A percentile compares a stretch with the other conserved stretches of the same genome.
phyloP scores from a whole-genome alignment of 2,329 filamentous ascomycete species.

The Xylariaceae sp. region DNA sequence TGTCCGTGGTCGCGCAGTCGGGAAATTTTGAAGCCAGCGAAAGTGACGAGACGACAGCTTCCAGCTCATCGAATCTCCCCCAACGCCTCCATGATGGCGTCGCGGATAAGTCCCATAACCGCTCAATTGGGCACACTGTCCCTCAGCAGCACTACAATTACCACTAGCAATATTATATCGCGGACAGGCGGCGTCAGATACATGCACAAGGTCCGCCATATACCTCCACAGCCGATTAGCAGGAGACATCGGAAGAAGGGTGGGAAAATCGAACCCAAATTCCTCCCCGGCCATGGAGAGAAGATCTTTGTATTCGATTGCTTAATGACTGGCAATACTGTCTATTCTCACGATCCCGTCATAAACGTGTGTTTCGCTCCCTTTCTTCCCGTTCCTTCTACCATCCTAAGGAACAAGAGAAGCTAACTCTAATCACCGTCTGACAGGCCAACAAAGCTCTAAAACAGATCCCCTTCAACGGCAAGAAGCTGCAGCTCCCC shows the following conservation, averaged over 20 bases:
- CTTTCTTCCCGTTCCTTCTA: not conserved
- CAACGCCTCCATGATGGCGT: constrained; percentile 24
- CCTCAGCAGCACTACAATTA: constrained; percentile 11
- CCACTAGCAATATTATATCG: constrained; percentile 22
- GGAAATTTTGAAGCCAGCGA: too few species aligned
- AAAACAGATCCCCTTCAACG: constrained; percentile 50
- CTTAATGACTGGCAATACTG: constrained; percentile 45
- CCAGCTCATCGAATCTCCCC: not conserved
- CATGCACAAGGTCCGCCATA: constrained; percentile 39
- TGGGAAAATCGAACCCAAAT: constrained; percentile 16
- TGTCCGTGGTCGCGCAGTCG: too few species aligned
- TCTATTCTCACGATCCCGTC: constrained; percentile 47
- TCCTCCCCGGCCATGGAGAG: constrained; percentile 47
- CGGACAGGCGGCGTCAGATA: constrained; percentile 26
- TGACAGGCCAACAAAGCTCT: constrained; percentile 23
- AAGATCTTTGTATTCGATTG: constrained; percentile 55
- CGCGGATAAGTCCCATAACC: constrained; percentile 36
- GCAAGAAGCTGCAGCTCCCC: constrained; percentile 62
- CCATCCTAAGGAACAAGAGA: too few species aligned
- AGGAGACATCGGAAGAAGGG: constrained; percentile 21
- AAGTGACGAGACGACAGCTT: too few species aligned
- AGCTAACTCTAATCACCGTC: constrained; percentile 3
- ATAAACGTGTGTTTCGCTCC: constrained; percentile 38
- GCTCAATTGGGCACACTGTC: constrained; percentile 41
- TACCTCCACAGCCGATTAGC: constrained; percentile 9